These are phyloP conservation scores for Beta macrorhiza DNA, from an alignment of 179 eudicot genomes.

Conservation along the genomic window DNA sequence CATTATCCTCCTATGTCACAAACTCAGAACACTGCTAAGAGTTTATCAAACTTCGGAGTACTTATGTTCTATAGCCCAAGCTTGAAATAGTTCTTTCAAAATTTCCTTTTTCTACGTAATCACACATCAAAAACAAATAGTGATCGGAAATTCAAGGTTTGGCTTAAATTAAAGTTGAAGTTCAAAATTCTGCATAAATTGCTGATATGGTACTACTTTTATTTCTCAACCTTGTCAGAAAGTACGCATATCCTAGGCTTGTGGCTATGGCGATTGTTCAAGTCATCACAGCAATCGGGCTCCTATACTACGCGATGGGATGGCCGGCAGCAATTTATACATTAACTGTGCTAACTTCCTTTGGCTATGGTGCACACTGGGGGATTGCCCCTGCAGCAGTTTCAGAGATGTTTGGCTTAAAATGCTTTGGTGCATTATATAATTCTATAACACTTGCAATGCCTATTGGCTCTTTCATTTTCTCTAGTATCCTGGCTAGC, in stretches of 20 bases:
- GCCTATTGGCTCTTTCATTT: conserved; percentile 53
- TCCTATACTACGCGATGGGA: conserved; percentile 39
- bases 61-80: too few relatives aligned
- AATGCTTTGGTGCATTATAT: conserved; percentile 39
- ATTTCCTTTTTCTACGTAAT: background rate
- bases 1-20: too few relatives aligned
- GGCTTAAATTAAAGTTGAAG: background rate
- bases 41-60: too few relatives aligned
- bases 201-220: background rate
- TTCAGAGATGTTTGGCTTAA: conserved; percentile 45
- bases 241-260: conserved; percentile 45
- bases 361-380: conserved; percentile 51
- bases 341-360: conserved; percentile 30
- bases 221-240: conserved; percentile 26
- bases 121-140: background rate
- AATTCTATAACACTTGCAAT: conserved; percentile 37
- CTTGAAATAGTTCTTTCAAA: background rate
- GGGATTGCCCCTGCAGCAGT: conserved; percentile 41
- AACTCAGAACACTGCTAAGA: too few relatives aligned
- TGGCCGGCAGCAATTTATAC: conserved; percentile 45
- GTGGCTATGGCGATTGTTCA: conserved; percentile 43
- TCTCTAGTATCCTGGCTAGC: conserved; percentile 62
- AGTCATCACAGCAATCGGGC: conserved; percentile 38
- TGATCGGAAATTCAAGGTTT: background rate
- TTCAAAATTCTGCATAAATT: background rate